Base-by-base conservation (phyloP, 352 stramenopile genomes). In the Pythium phragmiticola region DNA sequence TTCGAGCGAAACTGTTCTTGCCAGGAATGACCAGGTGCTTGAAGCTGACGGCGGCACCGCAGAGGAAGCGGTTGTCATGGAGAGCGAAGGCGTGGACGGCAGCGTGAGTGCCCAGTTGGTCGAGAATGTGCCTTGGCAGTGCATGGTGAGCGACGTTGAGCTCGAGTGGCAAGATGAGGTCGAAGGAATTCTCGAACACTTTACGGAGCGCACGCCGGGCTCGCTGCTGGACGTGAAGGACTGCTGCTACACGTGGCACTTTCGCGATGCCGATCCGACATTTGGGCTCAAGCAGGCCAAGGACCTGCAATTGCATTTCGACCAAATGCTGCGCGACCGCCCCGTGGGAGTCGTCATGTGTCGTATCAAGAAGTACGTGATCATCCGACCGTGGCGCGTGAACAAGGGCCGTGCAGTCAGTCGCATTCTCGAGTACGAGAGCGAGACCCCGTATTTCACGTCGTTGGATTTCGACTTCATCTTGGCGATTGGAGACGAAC, bases 351-450 rank as follows among this genome's bases (percentile, higher is more conserved):
- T 96, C 14, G 83, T 96, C 50, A 95, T 95, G 84, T 93, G 83
- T 63, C 87, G 81, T 4, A 90, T 92, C 53, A 94, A 94, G 63
- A 96, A 96, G 66, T 96, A 94, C 49, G 80, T 96, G 34, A 90
- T 84, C 60, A 90, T 96, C 49, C 84, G 88, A 7, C 87, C 87
- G 26, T 92, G 81, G 76, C 80, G 85, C 0, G 85, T 96, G 30
- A 95, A 95, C 74, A 96, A 96, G 63, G 87, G 86, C 1, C 87
- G 87, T 49, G 86, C 84, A 3, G 83, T 96, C 51, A 90, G 82
- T 36, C 84, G 82, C 26, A 88, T 96, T 49, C 66, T 96, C n/a
- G 82, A 90, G 69, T 87, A 89, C 69, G 82, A 90, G 60, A 87
- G 80, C 57, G 84, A 93, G 67, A 82, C 78, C 6, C 79, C 81